These are phyloP conservation scores for Coffea eugenioides DNA, from an alignment of 257 asterid genomes.

Conservation along the genomic window DNA sequence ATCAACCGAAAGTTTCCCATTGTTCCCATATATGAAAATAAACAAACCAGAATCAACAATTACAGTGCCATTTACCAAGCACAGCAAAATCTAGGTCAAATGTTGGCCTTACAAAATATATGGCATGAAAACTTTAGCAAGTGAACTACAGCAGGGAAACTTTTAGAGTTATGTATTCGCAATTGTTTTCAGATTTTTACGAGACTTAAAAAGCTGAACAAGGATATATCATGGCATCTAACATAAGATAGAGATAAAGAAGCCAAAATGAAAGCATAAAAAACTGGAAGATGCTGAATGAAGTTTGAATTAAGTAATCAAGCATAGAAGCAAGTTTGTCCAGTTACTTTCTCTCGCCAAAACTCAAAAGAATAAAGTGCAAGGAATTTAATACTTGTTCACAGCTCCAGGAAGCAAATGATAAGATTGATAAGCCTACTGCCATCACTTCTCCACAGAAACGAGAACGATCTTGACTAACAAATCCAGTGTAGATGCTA, in stretches of 20 bases:
- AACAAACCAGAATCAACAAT: background rate
- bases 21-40: background rate
- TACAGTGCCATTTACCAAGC: background rate
- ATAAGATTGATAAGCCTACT: background rate
- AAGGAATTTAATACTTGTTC: background rate
- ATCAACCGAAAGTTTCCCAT: background rate
- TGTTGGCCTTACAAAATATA: background rate
- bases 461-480: background rate
- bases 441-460: background rate
- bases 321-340: background rate
- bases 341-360: conserved; percentile 1
- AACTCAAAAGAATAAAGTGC: background rate
- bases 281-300: background rate
- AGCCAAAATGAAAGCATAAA: background rate
- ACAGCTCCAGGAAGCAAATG: conserved; percentile 4
- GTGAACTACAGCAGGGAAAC: background rate
- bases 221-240: background rate
- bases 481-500: background rate
- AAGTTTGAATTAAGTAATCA: background rate
- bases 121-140: background rate
- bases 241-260: background rate
- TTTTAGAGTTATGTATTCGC: background rate
- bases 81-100: background rate
- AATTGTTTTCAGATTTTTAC: background rate
- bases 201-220: background rate